phyloP scores from a whole-genome alignment of 257 asterid genomes.

The Fraxinus quadrangulata region DNA sequence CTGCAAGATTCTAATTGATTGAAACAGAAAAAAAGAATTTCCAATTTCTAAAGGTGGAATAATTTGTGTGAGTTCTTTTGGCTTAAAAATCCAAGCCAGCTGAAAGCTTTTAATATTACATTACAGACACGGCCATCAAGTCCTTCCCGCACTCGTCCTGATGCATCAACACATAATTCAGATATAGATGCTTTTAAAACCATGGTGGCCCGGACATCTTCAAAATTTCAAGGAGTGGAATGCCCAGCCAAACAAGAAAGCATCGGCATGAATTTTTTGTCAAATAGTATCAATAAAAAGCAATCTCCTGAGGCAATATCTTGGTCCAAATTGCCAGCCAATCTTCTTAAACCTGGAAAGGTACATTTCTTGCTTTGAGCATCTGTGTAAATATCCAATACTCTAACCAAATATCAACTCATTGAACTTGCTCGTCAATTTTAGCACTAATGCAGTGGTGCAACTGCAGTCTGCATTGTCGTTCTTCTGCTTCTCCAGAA shows the following conservation, averaged over 20 bases:
- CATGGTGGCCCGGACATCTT: constrained; percentile 30
- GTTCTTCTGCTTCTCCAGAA: neutral
- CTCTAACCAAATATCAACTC: neutral
- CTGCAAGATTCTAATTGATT: too few species aligned
- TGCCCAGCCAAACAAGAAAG: constrained; percentile 52
- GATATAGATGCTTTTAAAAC: constrained; percentile 34
- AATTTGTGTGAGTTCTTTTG: neutral
- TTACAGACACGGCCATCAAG: constrained; percentile 53
- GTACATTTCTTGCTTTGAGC: constrained; percentile 36
- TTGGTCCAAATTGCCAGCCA: constrained; percentile 72
- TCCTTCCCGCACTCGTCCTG: constrained; percentile 43
- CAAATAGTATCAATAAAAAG: constrained; percentile 35
- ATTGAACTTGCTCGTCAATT: neutral
- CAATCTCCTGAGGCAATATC: constrained; percentile 49
- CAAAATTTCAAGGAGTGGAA: constrained; percentile 40
- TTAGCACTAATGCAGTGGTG: neutral
- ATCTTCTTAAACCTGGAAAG: constrained; percentile 72
- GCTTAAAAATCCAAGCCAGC: neutral
- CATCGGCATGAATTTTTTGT: constrained; percentile 27
- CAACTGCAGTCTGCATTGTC: neutral
- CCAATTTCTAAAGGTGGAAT: neutral
- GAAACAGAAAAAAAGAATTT: too few species aligned
- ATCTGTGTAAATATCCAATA: neutral
- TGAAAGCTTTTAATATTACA: constrained; percentile 11
- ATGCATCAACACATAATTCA: constrained; percentile 34